Evolutionary conservation across 2,329 filamentous ascomycete species (phyloP), one percentile per base, ranked within the genome.

Genomic region (Aspergillus ruber): DNA sequence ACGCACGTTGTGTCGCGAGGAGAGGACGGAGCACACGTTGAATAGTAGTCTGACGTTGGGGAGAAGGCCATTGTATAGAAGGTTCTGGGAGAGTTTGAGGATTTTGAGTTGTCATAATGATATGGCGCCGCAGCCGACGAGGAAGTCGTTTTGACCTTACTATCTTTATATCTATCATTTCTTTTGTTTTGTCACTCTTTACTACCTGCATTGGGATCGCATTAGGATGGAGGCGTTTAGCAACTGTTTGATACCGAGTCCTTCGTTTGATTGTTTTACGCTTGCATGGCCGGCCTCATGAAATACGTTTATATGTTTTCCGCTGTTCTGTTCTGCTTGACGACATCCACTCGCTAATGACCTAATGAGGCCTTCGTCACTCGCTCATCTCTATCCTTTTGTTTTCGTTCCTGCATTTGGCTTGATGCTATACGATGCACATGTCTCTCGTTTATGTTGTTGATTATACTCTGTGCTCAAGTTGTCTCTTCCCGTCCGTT

Each of bases 1-100:
- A 3, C 60, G 60, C 12, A 61, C 57, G 1, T 54, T 66, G 36
- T 67, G 65, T 45, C 61, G 61, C 12, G 63, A 66, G 29, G 59
- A 64, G 23, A 57, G 59, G 17, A 57, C 61, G 2, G 56, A 56
- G 6, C 48, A 49, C 7, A 46, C 58, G 12, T 50, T 63, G 36
- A 49, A 56, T 12, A 55, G 60, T 17, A 55, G 50, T 29, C 43
- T 59, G 13, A 50, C 55, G 1, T 46, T 59, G 17, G 43, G 50
- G 5, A 55, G 56, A 1, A 55, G 52, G 2, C 56, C 57, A 10
- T 43, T 61, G 12, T 56, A 57, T 47, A 58, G 57, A 45, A 56
- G 58, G 3, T 44, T 61, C 3, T 60, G 58, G 57, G 54, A 57
- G 25, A 60, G 57, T 2, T 44, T 61, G 27, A 57, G 58, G 8